Evolutionary conservation across 495 filamentous ascomycete genomes (phyloP).

Genomic region (Xylaria palmicola): DNA sequence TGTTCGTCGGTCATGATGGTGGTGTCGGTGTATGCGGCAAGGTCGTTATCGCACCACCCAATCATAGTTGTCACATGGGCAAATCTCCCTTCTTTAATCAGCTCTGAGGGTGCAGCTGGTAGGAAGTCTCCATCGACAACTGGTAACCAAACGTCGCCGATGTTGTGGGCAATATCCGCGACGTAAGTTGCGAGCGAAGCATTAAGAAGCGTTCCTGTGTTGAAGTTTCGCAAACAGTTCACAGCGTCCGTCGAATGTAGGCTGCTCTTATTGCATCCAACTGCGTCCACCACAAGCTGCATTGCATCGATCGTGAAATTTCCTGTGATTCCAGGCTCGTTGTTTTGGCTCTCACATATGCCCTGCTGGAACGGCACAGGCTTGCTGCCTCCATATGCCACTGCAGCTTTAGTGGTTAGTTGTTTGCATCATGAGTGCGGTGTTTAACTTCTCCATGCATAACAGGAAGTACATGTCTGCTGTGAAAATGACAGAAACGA

Average conservation of each 20-base stretch:
- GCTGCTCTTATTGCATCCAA: constrained; percentile 48
- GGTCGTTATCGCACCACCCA: constrained; percentile 28
- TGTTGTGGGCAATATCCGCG: constrained; percentile 23
- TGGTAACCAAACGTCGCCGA: constrained; percentile 34
- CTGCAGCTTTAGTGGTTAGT: no score
- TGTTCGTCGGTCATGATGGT: constrained; percentile 39
- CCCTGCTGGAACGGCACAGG: constrained; percentile 37
- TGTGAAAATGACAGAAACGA: no score
- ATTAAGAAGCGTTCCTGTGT: constrained; percentile 51
- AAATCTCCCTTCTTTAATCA: constrained; percentile 34
- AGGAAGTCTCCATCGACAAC: constrained; percentile 44
- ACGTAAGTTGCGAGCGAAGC: constrained; percentile 19
- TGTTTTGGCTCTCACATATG: constrained; percentile 28
- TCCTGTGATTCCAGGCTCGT: constrained; percentile 30
- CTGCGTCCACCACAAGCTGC: constrained; percentile 42
- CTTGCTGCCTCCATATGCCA: constrained; percentile 38
- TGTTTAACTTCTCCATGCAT: no score
- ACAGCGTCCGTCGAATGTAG: constrained; percentile 43
- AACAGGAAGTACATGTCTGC: no score
- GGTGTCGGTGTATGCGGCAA: constrained; percentile 21
- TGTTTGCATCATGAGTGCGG: no score
- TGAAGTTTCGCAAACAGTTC: constrained; percentile 51
- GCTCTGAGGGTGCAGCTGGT: constrained; percentile 36
- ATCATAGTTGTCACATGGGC: constrained; percentile 36
- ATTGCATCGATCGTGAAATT: constrained; percentile 29